These are phyloP conservation scores for Grammothele lineata DNA, from an alignment of 768 basidiomycete genomes.

Conservation along the genomic window DNA sequence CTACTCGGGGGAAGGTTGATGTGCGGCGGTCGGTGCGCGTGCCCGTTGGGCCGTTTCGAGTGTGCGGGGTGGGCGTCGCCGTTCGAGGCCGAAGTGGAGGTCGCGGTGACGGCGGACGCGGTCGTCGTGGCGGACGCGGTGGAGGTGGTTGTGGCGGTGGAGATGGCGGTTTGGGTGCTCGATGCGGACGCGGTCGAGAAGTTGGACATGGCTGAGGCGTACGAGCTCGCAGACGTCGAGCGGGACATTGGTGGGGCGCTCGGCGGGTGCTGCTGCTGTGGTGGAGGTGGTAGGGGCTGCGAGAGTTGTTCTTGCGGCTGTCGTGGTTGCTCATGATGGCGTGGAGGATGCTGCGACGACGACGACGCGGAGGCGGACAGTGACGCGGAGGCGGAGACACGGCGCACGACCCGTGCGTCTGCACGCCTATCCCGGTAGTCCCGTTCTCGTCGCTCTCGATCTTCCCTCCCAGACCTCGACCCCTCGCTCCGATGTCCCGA, in stretches of 20 bases:
- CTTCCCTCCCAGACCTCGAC: conserved; percentile 30
- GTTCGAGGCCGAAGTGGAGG: too few relatives aligned
- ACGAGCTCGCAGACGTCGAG: conserved; percentile 14
- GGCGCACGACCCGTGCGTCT: conserved; percentile 19
- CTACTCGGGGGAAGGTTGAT: conserved; percentile 1
- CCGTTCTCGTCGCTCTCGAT: conserved; percentile 36
- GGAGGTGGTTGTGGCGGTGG: background rate
- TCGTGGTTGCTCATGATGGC: too few relatives aligned
- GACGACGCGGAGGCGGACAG: background rate
- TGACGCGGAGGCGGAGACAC: conserved; percentile 13
- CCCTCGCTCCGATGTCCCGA: conserved; percentile 8
- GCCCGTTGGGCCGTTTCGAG: conserved; percentile 1
- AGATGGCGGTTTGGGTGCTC: background rate
- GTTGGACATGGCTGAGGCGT: conserved; percentile 1
- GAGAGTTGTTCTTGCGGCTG: too few relatives aligned
- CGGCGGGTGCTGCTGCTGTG: background rate
- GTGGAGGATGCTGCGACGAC: background rate
- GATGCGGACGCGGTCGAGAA: background rate
- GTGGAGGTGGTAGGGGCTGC: too few relatives aligned
- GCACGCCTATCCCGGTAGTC: conserved; percentile 6
- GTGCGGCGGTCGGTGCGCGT: background rate
- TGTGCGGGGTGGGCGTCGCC: too few relatives aligned
- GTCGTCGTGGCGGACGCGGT: too few relatives aligned
- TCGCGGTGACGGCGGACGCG: too few relatives aligned
- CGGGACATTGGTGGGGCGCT: conserved; percentile 3